A percentile compares a stretch with the other conserved stretches of the same genome.
These are phyloP conservation scores for Macrophomina phaseolina DNA, from an alignment of 2,329 filamentous ascomycete species.

Conservation along the genomic window DNA sequence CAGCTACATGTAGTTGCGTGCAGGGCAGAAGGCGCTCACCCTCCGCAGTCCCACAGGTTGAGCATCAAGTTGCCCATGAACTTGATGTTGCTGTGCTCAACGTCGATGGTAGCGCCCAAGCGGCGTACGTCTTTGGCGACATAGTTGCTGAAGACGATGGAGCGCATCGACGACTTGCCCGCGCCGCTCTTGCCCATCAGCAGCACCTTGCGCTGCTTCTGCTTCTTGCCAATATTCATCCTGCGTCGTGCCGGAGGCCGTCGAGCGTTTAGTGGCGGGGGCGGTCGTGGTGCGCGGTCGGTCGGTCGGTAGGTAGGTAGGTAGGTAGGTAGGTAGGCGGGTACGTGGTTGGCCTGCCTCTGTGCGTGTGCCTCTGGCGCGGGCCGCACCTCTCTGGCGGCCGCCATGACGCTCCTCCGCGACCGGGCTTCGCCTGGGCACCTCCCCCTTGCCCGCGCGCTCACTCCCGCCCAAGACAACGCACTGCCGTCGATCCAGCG, in stretches of 20 bases:
- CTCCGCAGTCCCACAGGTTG: constrained; percentile 98
- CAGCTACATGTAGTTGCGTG: background rate
- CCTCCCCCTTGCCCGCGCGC: constrained; percentile 19
- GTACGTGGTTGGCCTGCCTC: background rate
- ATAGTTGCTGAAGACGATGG: constrained; percentile 99
- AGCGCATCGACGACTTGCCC: constrained; percentile 97
- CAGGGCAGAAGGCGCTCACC: constrained; percentile 51
- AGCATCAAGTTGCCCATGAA: constrained; percentile 97
- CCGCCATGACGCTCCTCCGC: constrained; percentile 11
- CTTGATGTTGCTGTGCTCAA: constrained; percentile 97
- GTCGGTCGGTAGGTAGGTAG: constrained; percentile 31
- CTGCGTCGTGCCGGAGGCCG: constrained; percentile 24
- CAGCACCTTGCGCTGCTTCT: constrained; percentile 61
- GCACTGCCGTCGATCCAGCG: constrained; percentile 12
- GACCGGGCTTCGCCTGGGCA: constrained; percentile 9
- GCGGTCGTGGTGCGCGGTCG: background rate
- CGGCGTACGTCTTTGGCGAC: constrained; percentile 93
- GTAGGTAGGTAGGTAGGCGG: constrained; percentile 37
- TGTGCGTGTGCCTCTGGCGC: background rate
- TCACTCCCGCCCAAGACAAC: constrained; percentile 12
- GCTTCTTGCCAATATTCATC: constrained; percentile 51
- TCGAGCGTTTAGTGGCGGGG: background rate
- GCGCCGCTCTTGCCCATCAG: constrained; percentile 90
- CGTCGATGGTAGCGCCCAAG: constrained; percentile 94
- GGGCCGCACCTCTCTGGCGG: background rate